phyloP scores from a whole-genome alignment of 2,329 filamentous ascomycete species.

The Lachnellula cervina region DNA sequence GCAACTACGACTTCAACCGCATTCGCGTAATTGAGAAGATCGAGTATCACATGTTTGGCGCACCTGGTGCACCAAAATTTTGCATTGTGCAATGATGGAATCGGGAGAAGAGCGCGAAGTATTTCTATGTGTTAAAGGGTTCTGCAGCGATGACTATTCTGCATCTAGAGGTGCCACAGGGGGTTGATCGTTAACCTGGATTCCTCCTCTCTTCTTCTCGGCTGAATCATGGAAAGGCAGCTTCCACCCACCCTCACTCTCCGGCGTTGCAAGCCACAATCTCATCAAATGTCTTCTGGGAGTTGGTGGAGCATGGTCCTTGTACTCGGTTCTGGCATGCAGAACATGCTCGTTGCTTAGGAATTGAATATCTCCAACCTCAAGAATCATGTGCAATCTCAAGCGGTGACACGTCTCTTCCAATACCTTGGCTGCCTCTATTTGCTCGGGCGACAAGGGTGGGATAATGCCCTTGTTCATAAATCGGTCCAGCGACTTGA shows the following conservation, averaged over 20 bases:
- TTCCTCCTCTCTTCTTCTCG: constrained; percentile 83
- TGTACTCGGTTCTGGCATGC: constrained; percentile 78
- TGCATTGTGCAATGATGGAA: background rate
- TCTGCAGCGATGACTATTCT: constrained; percentile 46
- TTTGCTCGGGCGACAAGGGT: constrained; percentile 62
- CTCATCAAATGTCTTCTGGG: constrained; percentile 76
- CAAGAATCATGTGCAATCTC: constrained; percentile 78
- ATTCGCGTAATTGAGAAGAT: constrained; percentile 13
- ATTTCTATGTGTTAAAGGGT: constrained; percentile 2
- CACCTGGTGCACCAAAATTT: background rate
- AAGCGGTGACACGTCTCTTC: constrained; percentile 72
- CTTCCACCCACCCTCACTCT: constrained; percentile 78
- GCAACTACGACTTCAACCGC: constrained; percentile 14
- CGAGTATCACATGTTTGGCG: background rate
- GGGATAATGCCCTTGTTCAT: constrained; percentile 69
- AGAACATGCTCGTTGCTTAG: constrained; percentile 74
- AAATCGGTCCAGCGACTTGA: constrained; percentile 70
- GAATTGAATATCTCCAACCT: constrained; percentile 86
- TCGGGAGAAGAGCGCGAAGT: background rate
- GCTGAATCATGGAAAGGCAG: constrained; percentile 75
- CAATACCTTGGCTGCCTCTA: constrained; percentile 61
- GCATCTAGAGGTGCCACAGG: constrained; percentile 74
- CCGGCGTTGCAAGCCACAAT: constrained; percentile 78
- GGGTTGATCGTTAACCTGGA: constrained; percentile 77
- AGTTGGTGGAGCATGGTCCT: constrained; percentile 60